phyloP scores from a whole-genome alignment of 495 filamentous ascomycete genomes.

The Trichoderma asperelloides region DNA sequence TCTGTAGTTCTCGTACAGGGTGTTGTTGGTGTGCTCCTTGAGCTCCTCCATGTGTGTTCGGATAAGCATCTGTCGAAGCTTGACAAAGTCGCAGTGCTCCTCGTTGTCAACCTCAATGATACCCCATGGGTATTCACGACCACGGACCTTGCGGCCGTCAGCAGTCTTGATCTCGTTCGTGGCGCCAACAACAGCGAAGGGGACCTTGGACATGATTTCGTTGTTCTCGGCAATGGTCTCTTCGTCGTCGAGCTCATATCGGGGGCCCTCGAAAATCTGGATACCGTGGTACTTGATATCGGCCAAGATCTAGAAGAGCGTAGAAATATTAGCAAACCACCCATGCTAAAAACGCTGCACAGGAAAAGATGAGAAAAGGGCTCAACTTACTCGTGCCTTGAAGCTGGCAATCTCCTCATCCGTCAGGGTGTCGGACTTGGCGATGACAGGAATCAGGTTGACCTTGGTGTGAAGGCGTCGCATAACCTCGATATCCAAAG shows the following conservation, averaged over 20 bases:
- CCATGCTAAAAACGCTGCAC: not conserved
- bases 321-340: not conserved
- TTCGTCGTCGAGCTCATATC: slow-evolving; percentile 97
- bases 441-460: slow-evolving; percentile 98
- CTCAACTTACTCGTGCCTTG: slow-evolving; percentile 76
- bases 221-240: slow-evolving; percentile 99
- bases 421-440: slow-evolving; percentile 95
- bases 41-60: slow-evolving; percentile 99
- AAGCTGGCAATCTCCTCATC: slow-evolving; percentile 91
- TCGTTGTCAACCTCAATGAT: slow-evolving; percentile 99
- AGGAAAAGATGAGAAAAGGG: not conserved
- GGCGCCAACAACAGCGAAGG: slow-evolving; percentile 95
- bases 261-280: slow-evolving; percentile 96
- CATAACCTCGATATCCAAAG: slow-evolving; percentile 98
- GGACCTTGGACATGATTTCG: slow-evolving; percentile 99
- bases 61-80: slow-evolving; percentile 98
- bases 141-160: slow-evolving; percentile 92
- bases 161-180: slow-evolving; percentile 83
- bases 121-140: slow-evolving; percentile 96
- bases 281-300: slow-evolving; percentile 95
- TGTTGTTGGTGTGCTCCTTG: slow-evolving; percentile 99
- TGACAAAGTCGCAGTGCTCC: slow-evolving; percentile 99
- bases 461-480: slow-evolving; percentile 98
- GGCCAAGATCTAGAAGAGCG: slow-evolving; percentile 67
- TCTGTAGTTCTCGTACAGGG: slow-evolving; percentile 97